A percentile compares a stretch with the other conserved stretches of the same genome.
Evolutionary conservation across 1,284 basidiomycete genomes (phyloP).

Genomic region (Laetiporus sulphureus): DNA sequence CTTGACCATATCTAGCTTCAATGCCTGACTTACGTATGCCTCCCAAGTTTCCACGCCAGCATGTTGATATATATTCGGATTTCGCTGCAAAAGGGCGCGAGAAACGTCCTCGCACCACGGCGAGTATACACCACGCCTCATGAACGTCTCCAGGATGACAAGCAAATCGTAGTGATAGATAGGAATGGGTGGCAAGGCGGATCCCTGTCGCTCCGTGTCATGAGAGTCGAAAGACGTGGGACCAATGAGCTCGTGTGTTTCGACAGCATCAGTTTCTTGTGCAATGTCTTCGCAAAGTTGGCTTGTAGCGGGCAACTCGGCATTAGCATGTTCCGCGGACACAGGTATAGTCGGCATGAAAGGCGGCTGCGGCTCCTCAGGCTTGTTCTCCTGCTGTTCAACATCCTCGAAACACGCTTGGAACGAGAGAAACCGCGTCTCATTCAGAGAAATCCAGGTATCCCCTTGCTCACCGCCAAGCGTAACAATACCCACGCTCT

Average conservation of each 20-base stretch:
- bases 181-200: background rate
- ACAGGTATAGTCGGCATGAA: too few species aligned
- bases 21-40: background rate
- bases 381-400: too few species aligned
- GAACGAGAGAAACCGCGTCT: too few species aligned
- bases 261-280: too few species aligned
- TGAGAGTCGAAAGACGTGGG: too few species aligned
- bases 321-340: too few species aligned
- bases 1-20: background rate
- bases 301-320: too few species aligned
- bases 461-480: constrained; percentile 35
- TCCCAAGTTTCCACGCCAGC: background rate
- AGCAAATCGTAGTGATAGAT: background rate
- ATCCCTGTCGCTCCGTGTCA: too few species aligned
- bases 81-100: background rate
- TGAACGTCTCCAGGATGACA: background rate
- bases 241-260: too few species aligned
- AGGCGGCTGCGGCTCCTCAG: too few species aligned
- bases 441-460: constrained; percentile 44
- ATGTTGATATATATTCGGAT: background rate
- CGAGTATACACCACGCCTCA: background rate
- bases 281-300: too few species aligned
- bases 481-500: constrained; percentile 37
- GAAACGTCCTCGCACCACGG: background rate
- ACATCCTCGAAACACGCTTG: too few species aligned